Conservation (phyloP, 306 rosid species). For the Lablab purpureus region DNA sequence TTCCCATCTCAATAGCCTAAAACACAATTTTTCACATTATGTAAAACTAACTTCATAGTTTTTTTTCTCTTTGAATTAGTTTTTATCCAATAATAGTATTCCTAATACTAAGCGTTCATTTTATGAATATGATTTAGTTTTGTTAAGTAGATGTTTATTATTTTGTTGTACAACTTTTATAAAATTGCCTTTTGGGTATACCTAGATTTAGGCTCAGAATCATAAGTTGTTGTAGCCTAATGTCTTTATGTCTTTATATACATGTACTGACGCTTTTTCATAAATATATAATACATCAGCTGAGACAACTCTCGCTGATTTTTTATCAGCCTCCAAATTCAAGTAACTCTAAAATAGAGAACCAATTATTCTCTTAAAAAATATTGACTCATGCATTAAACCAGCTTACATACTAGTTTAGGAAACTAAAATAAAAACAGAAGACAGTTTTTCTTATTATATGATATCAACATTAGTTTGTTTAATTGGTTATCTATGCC, state of each 20-base stretch:
- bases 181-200: too few relatives aligned
- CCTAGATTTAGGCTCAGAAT: too few relatives aligned
- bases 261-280: too few relatives aligned
- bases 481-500: background rate
- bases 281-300: too few relatives aligned
- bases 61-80: background rate
- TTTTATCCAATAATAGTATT: background rate
- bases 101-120: background rate
- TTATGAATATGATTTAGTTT: background rate
- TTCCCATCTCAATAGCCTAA: background rate
- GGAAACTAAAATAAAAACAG: background rate
- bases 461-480: background rate
- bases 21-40: background rate
- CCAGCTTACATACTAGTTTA: constrained; percentile 2
- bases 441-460: background rate
- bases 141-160: too few relatives aligned
- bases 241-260: too few relatives aligned
- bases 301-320: too few relatives aligned
- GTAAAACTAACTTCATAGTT: background rate
- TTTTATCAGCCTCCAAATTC: too few relatives aligned
- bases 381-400: background rate
- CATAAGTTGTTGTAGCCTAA: too few relatives aligned
- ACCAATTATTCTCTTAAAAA: background rate
- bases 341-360: background rate
- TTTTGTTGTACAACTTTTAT: too few relatives aligned